Base-by-base conservation (phyloP, 129 eudicot genomes). In the Pulicaria dysenterica region DNA sequence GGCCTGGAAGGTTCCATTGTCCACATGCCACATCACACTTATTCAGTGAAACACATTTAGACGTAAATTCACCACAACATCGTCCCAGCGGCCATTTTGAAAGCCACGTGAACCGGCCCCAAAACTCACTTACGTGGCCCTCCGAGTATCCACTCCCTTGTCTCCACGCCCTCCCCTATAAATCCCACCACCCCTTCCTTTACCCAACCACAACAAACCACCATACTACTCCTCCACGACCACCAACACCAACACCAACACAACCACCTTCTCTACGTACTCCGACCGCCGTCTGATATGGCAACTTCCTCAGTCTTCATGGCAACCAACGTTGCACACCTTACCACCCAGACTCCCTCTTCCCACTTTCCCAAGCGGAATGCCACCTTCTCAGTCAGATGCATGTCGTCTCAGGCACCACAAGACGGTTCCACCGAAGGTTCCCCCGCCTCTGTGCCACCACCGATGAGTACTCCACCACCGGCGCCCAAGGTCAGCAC, bases 401-500 rank as follows among this genome's bases (percentile, higher is more conserved):
- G 77, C 69, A 73, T 73, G 75, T 51, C 80, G 75, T 51, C 80
- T 42, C 45, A 9, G 39, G 1, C 62, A 50, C 57, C 53, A 76
- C 74, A 80, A 72, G 81, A 62, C 54, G 49, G 48, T 31, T n/a
- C 71, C 15, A 73, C 58, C 16, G 69, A 69, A 44, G 41, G 10
- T n/a, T 14, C 80, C 43, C 1, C 70, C 41, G 0, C 17, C 76
- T 10, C 47, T 1, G 13, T 53, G 8, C 47, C 80, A 6, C 42
- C 82, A 8, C 56, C 68, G 4, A 15, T 45, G 60, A 64, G 61
- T 6, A 70, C 45, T 17, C 73, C 84, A 1, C 84, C 83, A 0
- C 76, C 80, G 10, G 58, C 84, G 2, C 85, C 83, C 0, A 86
- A 86, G 73, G 78, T 77, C 2, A 92, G 91, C 66, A 87, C 96